Conservation (phyloP, 2,329 filamentous ascomycete species). For the Aureobasidium lini region DNA sequence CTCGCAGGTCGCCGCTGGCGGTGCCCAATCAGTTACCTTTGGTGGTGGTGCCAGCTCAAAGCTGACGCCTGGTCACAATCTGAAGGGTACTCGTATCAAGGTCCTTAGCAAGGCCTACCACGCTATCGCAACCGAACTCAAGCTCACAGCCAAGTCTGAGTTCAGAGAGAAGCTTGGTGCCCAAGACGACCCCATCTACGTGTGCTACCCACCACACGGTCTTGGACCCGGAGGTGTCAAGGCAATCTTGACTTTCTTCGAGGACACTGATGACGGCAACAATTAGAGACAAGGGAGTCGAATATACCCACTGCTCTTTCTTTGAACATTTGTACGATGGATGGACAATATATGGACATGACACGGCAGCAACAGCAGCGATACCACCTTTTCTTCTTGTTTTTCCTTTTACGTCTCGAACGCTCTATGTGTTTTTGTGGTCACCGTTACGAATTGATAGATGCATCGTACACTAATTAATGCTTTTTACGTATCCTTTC, state of each 20-base stretch:
- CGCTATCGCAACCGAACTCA: constrained; percentile 71
- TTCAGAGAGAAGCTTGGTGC: constrained; percentile 89
- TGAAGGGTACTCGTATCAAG: constrained; percentile 71
- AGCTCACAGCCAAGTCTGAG: constrained; percentile 74
- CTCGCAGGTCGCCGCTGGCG: constrained; percentile 50
- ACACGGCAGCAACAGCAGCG: constrained; percentile 1
- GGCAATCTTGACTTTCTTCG: constrained; percentile 86
- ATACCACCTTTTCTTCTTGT: background rate
- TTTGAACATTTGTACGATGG: constrained; percentile 1
- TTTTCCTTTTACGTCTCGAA: background rate
- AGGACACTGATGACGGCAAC: constrained; percentile 48
- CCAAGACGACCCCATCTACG: constrained; percentile 74
- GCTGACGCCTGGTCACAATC: constrained; percentile 71
- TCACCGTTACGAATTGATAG: constrained; percentile 5
- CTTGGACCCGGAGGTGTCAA: constrained; percentile 73
- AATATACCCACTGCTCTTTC: background rate
- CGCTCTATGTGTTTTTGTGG: background rate
- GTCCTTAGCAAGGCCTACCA: constrained; percentile 78
- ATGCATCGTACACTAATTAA: constrained; percentile 7
- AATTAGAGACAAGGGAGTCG: background rate
- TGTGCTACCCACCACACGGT: constrained; percentile 82
- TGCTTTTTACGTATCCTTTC: background rate
- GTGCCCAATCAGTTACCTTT: constrained; percentile 68
- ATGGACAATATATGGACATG: constrained; percentile 3
- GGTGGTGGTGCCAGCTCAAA: constrained; percentile 71